Conservation (phyloP, 768 basidiomycete species). For the Candolleomyces eurysporus region DNA sequence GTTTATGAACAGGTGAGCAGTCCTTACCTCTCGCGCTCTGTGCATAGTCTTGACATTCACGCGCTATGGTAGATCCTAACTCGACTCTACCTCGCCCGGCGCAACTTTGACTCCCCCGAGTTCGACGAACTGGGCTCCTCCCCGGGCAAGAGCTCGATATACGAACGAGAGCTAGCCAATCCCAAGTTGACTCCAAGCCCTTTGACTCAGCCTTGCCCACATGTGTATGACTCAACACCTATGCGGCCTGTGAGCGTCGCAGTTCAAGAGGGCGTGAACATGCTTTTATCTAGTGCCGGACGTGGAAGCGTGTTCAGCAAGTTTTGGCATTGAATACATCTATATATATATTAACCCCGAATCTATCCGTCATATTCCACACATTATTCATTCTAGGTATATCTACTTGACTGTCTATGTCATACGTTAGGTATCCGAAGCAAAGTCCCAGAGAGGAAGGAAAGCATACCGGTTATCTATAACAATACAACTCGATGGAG, state of each 20-base stretch:
- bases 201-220: slow-evolving; percentile 68
- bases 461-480: neutral
- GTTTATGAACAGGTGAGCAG: slow-evolving; percentile 64
- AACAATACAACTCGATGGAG: too few relatives aligned
- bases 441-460: neutral
- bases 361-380: too few relatives aligned
- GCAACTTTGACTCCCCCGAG: slow-evolving; percentile 46
- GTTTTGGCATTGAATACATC: slow-evolving; percentile 44
- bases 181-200: slow-evolving; percentile 45
- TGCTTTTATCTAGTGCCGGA: slow-evolving; percentile 47
- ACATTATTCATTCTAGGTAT: neutral
- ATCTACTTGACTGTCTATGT: neutral
- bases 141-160: slow-evolving; percentile 66
- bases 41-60: neutral
- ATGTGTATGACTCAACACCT: slow-evolving; percentile 73
- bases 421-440: neutral
- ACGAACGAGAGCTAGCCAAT: slow-evolving; percentile 69
- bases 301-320: slow-evolving; percentile 59
- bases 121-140: slow-evolving; percentile 47
- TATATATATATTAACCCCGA: neutral
- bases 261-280: slow-evolving; percentile 69
- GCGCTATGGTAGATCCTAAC: slow-evolving; percentile 46
- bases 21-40: neutral
- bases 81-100: slow-evolving; percentile 57
- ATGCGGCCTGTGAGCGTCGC: slow-evolving; percentile 76